phyloP scores from a whole-genome alignment of 2,329 filamentous ascomycete species.

The Chaetomium strumarium region DNA sequence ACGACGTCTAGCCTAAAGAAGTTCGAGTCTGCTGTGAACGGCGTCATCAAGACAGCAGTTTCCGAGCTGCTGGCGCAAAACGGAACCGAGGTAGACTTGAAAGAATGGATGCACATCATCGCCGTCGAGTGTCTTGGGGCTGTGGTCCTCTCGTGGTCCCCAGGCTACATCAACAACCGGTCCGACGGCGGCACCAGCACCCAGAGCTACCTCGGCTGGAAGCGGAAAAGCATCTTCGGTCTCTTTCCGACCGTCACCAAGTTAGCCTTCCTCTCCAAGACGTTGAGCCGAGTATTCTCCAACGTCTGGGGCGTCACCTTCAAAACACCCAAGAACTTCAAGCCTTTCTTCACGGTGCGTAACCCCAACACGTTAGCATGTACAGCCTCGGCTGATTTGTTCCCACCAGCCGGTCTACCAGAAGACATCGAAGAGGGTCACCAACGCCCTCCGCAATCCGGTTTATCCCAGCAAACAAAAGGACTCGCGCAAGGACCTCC shows the following conservation, averaged over 20 bases:
- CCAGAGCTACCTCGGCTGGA: conserved; percentile 46
- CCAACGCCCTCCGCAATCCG: conserved; percentile 4
- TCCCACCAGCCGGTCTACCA: conserved; percentile 27
- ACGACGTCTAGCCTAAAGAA: conserved; percentile 37
- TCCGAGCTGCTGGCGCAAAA: conserved; percentile 32
- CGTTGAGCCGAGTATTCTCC: conserved; percentile 36
- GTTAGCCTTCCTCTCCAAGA: conserved; percentile 34
- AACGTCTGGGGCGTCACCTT: conserved; percentile 42
- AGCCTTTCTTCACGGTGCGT: conserved; percentile 45
- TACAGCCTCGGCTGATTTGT: background rate
- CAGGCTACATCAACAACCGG: conserved; percentile 38
- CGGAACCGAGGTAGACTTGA: conserved; percentile 40
- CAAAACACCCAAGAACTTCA: conserved; percentile 38
- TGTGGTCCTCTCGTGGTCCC: conserved; percentile 47
- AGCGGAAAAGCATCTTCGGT: conserved; percentile 47
- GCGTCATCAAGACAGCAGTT: conserved; percentile 34
- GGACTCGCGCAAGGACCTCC: conserved; percentile 35
- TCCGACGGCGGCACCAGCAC: conserved; percentile 43
- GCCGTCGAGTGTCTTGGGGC: conserved; percentile 47
- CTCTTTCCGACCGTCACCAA: conserved; percentile 41
- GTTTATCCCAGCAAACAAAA: background rate
- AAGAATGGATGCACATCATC: conserved; percentile 53
- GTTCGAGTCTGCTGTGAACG: conserved; percentile 38
- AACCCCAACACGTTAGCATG: background rate
- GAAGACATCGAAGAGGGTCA: conserved; percentile 24